Evolutionary conservation across 805 yeast genomes (phyloP), one percentile per base, ranked within the genome.

Genomic region (Saturnispora dispora): DNA sequence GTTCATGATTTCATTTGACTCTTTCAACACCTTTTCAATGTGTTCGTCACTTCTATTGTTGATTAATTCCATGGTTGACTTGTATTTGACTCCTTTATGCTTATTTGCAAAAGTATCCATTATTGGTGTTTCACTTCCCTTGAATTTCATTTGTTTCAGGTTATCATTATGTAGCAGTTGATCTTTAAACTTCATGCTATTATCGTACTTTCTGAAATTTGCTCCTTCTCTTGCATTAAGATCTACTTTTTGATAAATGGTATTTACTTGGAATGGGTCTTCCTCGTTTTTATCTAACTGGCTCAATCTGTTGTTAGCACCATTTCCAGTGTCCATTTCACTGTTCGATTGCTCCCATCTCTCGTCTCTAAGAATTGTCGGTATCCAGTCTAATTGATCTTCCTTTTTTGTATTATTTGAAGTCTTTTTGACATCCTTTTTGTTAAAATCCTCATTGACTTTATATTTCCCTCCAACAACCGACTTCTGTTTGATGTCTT

Each of bases 61-160:
- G 9, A 61, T 55, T 10, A 65, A 59, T 32, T 58, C 61, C n/a
- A 55, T 51, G 11, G 56, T 52, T 18, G 46, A 56, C 30, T 28
- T 39, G 25, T 39, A 47, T 9, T 23, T 20, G 30, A 54, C 56
- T 23, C 50, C 49, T 27, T 50, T 53, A 4, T 53, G 46, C 37
- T 63, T 61, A 28, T 63, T 59, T 3, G 67, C 65, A 58, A 65
- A 65, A 2, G 69, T 66, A 49, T 65, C 67, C 1, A 63, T 63
- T 3, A 60, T 45, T n/a, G 46, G 30, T 4, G 56, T 54, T 1
- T 57, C 49, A 18, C 53, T 20, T 37, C 41, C 56, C 28, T 49
- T 51, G 15, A 45, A 28, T 7, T 65, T 62, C 15, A 55, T 53
- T 42, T 56, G 51, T 20, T 57, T 56, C 2, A 59, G 52, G 37